A percentile compares a stretch with the other conserved stretches of the same genome.
phyloP scores from a whole-genome alignment of 2,329 filamentous ascomycete genomes.

The Microcera coccophila region DNA sequence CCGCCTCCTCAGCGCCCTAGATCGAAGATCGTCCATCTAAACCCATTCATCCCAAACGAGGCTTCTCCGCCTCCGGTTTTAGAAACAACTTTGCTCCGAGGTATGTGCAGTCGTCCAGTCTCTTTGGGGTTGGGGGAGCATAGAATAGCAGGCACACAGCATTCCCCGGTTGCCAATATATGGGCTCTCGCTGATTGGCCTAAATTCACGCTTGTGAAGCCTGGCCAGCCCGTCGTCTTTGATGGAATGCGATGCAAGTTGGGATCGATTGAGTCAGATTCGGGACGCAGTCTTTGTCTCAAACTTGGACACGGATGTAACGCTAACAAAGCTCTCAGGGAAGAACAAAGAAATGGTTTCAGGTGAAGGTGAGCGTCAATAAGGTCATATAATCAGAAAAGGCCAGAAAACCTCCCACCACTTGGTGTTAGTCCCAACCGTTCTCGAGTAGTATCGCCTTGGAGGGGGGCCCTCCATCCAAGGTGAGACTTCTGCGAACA shows the following conservation, averaged over 20 bases:
- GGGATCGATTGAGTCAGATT: neutral
- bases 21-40: conserved; percentile 24
- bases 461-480: too few relatives aligned
- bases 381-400: neutral
- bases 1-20: conserved; percentile 13
- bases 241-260: too few relatives aligned
- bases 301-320: conserved; percentile 11
- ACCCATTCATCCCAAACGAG: conserved; percentile 9
- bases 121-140: neutral
- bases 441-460: too few relatives aligned
- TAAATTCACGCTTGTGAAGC: conserved; percentile 26
- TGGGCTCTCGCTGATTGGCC: conserved; percentile 7
- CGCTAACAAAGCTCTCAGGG: conserved; percentile 20
- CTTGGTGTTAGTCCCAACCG: too few relatives aligned
- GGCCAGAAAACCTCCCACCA: neutral
- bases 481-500: too few relatives aligned
- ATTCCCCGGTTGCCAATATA: conserved; percentile 4
- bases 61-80: conserved; percentile 22
- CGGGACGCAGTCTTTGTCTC: neutral
- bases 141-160: conserved; percentile 4
- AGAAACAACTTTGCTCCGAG: conserved; percentile 11
- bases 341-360: conserved; percentile 22
- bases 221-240: too few relatives aligned
- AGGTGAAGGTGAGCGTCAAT: conserved; percentile 16
- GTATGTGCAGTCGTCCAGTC: neutral